Percentiles rank a stretch among this genome's conserved stretches.
These are phyloP conservation scores for Lachancea cidri DNA, from an alignment of 805 yeast species.

Conservation along the genomic window DNA sequence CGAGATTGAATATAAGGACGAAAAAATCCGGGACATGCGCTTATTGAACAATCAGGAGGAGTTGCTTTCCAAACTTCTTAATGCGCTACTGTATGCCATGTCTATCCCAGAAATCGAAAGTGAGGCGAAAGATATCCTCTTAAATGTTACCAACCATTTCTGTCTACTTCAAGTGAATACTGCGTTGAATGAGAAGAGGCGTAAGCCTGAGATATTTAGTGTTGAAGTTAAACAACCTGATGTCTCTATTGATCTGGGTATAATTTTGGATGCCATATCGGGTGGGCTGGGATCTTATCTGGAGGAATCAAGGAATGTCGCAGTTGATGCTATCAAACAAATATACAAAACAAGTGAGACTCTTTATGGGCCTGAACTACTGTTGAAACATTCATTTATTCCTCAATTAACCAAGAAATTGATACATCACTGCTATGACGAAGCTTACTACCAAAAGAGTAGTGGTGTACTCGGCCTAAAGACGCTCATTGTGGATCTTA, in stretches of 20 bases:
- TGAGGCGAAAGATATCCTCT: constrained; percentile 59
- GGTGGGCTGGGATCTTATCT: constrained; percentile 77
- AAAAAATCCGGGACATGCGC: constrained; percentile 42
- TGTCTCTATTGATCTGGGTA: constrained; percentile 60
- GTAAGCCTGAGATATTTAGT: constrained; percentile 63
- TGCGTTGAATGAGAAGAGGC: constrained; percentile 61
- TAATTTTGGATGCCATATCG: constrained; percentile 68
- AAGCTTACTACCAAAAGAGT: constrained; percentile 74
- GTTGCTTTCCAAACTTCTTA: constrained; percentile 57
- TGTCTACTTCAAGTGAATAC: constrained; percentile 73
- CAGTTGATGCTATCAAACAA: constrained; percentile 57
- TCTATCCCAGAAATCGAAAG: constrained; percentile 67
- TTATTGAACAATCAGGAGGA: constrained; percentile 59
- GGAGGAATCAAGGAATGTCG: constrained; percentile 63
- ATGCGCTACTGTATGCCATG: constrained; percentile 68
- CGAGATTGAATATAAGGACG: constrained; percentile 33
- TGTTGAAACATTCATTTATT: constrained; percentile 68
- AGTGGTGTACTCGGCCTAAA: constrained; percentile 87
- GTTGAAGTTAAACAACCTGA: constrained; percentile 77
- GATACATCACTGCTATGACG: constrained; percentile 89
- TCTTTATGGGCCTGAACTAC: constrained; percentile 66
- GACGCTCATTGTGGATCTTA: constrained; percentile 63
- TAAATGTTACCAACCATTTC: constrained; percentile 71
- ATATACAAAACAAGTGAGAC: constrained; percentile 57
- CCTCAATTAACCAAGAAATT: constrained; percentile 74